Conservation (phyloP, 2,329 filamentous ascomycete genomes). For the Xylaria sp. region DNA sequence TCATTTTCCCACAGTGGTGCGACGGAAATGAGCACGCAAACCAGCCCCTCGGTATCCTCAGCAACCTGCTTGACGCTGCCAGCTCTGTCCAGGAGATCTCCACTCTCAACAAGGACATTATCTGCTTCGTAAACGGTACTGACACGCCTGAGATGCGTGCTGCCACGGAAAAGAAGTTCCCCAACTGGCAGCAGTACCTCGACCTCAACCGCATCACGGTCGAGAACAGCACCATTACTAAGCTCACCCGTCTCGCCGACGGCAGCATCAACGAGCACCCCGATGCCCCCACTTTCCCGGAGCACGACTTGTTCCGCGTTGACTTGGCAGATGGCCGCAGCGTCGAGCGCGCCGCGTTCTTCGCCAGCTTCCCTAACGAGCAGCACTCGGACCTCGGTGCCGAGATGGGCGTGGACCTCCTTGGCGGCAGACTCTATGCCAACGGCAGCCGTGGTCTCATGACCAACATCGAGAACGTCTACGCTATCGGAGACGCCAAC, state of each 20-base stretch:
- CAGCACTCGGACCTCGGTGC: conserved; percentile 45
- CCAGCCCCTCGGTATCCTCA: conserved; percentile 51
- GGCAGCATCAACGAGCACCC: conserved; percentile 37
- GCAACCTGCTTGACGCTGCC: conserved; percentile 39
- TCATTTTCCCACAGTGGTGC: conserved; percentile 42
- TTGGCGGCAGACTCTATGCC: conserved; percentile 40
- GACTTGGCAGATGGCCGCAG: conserved; percentile 40
- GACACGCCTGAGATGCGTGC: conserved; percentile 42
- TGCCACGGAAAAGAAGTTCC: conserved; percentile 36
- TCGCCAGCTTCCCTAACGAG: conserved; percentile 43
- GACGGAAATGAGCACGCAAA: conserved; percentile 58
- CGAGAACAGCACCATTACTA: conserved; percentile 50
- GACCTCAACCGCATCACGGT: conserved; percentile 45
- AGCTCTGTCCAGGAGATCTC: conserved; percentile 46
- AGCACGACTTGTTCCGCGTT: conserved; percentile 52
- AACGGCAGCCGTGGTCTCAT: conserved; percentile 39
- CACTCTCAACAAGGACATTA: conserved; percentile 50
- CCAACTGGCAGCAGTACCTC: conserved; percentile 47
- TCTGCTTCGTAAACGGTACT: conserved; percentile 57
- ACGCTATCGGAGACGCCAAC: conserved; percentile 56
- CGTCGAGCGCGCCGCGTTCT: conserved; percentile 46
- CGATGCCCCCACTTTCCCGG: conserved; percentile 39
- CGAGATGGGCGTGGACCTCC: conserved; percentile 43
- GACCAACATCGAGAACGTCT: conserved; percentile 51
- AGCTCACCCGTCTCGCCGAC: conserved; percentile 43